phyloP scores from a whole-genome alignment of 2,329 filamentous ascomycete genomes.

The Ploettnerulaceae sp. region DNA sequence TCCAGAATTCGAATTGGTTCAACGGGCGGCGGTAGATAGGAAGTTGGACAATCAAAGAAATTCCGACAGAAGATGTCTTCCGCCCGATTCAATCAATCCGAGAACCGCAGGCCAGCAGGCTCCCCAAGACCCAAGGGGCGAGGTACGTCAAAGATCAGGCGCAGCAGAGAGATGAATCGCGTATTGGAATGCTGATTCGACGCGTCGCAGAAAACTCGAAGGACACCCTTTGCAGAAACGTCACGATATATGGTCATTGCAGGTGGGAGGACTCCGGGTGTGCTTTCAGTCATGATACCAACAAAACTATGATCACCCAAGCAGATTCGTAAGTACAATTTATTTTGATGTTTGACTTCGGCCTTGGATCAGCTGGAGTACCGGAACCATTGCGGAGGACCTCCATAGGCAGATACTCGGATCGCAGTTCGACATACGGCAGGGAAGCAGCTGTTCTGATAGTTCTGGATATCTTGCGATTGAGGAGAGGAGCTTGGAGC shows the following conservation, averaged over 20 bases:
- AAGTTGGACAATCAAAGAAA: conserved; percentile 13
- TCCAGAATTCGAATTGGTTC: conserved; percentile 30
- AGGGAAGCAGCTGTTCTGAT: not conserved
- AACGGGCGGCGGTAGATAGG: conserved; percentile 33
- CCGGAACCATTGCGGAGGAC: not conserved
- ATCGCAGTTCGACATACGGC: not conserved
- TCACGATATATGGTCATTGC: conserved; percentile 89
- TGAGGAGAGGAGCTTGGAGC: too few species aligned
- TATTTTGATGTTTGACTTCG: conserved; percentile 6
- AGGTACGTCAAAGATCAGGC: conserved; percentile 40
- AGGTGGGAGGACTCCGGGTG: conserved; percentile 87
- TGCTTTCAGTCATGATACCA: conserved; percentile 80
- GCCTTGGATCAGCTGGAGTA: not conserved
- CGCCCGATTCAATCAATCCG: conserved; percentile 31
- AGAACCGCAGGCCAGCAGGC: conserved; percentile 40
- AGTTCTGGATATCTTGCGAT: too few species aligned
- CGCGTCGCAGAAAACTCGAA: conserved; percentile 59
- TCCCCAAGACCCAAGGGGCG: conserved; percentile 54
- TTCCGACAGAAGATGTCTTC: conserved; percentile 28
- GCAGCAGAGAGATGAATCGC: not conserved
- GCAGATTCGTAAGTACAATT: conserved; percentile 45
- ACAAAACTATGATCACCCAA: conserved; percentile 48
- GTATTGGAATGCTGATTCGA: conserved; percentile 19
- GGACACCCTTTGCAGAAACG: conserved; percentile 87
- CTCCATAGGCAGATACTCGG: not conserved